Conservation (phyloP, 208 protist genomes). For the Leishmania guyanensis region DNA sequence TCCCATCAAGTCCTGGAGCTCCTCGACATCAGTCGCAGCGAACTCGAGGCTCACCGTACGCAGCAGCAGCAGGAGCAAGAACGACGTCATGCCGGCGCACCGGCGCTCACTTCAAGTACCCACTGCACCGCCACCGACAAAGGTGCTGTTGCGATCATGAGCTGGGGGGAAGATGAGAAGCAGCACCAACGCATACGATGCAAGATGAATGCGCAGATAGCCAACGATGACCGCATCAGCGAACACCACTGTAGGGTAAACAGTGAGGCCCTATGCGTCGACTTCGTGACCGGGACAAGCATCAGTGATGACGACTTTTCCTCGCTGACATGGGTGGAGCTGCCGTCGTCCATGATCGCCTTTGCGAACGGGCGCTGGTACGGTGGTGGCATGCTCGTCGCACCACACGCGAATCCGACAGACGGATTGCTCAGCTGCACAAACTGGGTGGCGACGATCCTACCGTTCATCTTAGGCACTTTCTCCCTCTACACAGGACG, state of each 20-base stretch:
- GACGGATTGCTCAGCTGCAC: conserved; percentile 76
- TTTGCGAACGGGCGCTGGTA: conserved; percentile 86
- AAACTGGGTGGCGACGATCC: conserved; percentile 65
- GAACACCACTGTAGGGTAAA: neutral
- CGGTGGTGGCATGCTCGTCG: conserved; percentile 78
- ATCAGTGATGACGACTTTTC: conserved; percentile 6
- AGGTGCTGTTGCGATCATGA: neutral
- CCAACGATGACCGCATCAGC: neutral
- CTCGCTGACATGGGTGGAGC: conserved; percentile 53
- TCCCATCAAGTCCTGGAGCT: conserved; percentile 3
- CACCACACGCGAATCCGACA: conserved; percentile 73
- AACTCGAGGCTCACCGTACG: conserved; percentile 8
- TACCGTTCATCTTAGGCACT: conserved; percentile 46
- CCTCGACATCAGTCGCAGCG: conserved; percentile 14
- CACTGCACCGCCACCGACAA: neutral
- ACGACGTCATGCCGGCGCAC: neutral
- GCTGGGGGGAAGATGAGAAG: neutral
- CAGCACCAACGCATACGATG: too few species aligned
- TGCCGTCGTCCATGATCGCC: conserved; percentile 69
- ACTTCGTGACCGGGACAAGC: neutral
- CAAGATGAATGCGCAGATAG: neutral
- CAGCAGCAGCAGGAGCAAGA: conserved; percentile 3
- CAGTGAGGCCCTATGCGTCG: neutral
- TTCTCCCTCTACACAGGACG: conserved; percentile 69
- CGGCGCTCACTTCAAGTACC: neutral